Evolutionary conservation across 495 filamentous ascomycete genomes (phyloP).

Genomic region (Annulohypoxylon maeteangense): DNA sequence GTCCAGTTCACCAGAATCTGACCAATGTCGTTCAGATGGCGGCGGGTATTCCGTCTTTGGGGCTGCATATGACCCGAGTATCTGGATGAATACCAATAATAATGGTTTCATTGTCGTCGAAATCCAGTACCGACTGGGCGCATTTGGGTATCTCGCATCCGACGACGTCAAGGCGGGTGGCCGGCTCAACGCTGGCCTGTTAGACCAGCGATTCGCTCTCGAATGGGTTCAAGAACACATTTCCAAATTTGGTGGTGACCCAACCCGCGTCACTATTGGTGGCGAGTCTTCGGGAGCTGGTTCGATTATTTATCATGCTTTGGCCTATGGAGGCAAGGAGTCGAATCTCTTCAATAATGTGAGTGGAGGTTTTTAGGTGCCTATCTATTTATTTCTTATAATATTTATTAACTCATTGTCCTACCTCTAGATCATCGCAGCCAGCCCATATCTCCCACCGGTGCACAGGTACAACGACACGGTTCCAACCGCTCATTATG

Average conservation of each 20-base stretch:
- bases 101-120: conserved; percentile 59
- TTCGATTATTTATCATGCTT: conserved; percentile 63
- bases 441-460: conserved; percentile 37
- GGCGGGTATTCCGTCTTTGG: conserved; percentile 57
- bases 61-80: conserved; percentile 52
- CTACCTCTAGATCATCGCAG: conserved; percentile 23
- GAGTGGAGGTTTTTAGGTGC: too few relatives aligned
- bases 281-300: conserved; percentile 79
- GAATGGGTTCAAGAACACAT: conserved; percentile 81
- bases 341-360: conserved; percentile 62
- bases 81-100: conserved; percentile 54
- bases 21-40: conserved; percentile 42
- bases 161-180: conserved; percentile 52
- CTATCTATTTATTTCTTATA: conserved; percentile 15
- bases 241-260: conserved; percentile 74
- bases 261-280: conserved; percentile 70
- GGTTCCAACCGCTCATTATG: conserved; percentile 62
- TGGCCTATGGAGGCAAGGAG: conserved; percentile 48
- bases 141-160: conserved; percentile 63
- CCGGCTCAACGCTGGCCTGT: conserved; percentile 70
- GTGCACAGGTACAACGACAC: conserved; percentile 56
- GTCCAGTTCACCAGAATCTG: conserved; percentile 1
- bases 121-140: conserved; percentile 62
- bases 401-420: conserved; percentile 33
- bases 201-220: conserved; percentile 75